A percentile compares a stretch with the other conserved stretches of the same genome.
Conservation (phyloP, 108 stramenopile genomes). For the Chaetoceros muelleri region DNA sequence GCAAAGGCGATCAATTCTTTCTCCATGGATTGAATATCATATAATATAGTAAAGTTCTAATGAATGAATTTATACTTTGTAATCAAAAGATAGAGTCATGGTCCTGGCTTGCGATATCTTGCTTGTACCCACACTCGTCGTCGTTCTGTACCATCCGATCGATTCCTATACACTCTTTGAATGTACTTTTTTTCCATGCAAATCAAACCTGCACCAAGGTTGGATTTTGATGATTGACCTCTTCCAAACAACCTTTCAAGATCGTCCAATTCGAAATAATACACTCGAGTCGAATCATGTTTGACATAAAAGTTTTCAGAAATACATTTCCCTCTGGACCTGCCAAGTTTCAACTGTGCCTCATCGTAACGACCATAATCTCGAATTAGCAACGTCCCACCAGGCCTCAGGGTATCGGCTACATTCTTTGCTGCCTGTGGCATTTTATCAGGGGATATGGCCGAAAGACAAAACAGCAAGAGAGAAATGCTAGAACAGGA, state of each 20-base stretch:
- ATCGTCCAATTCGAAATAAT: constrained; percentile 64
- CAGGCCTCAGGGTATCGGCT: constrained; percentile 41
- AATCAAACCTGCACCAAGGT: constrained; percentile 40
- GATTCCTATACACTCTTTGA: constrained; percentile 41
- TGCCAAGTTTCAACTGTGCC: constrained; percentile 58
- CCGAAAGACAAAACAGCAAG: constrained; percentile 78
- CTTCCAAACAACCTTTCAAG: constrained; percentile 37
- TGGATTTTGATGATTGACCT: too few species aligned
- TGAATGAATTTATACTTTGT: too few species aligned
- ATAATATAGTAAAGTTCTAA: too few species aligned
- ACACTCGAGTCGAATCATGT: constrained; percentile 49
- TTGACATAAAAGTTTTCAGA: constrained; percentile 60
- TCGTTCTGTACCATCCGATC: constrained; percentile 31
- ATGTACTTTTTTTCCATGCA: constrained; percentile 51
- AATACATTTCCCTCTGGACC: constrained; percentile 32
- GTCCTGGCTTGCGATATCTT: constrained; percentile 45
- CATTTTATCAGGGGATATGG: constrained; percentile 45
- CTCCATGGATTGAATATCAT: background rate
- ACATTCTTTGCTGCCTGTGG: constrained; percentile 33
- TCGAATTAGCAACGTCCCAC: constrained; percentile 63
- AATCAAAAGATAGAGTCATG: too few species aligned
- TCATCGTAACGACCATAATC: constrained; percentile 87
- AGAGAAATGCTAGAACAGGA: constrained; percentile 46
- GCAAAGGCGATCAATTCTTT: too few species aligned
- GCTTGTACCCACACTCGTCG: constrained; percentile 72